A percentile compares a stretch with the other conserved stretches of the same genome.
Evolutionary conservation across 2,329 filamentous ascomycete genomes (phyloP).

Genomic region (Aspergillus hiratsukae): DNA sequence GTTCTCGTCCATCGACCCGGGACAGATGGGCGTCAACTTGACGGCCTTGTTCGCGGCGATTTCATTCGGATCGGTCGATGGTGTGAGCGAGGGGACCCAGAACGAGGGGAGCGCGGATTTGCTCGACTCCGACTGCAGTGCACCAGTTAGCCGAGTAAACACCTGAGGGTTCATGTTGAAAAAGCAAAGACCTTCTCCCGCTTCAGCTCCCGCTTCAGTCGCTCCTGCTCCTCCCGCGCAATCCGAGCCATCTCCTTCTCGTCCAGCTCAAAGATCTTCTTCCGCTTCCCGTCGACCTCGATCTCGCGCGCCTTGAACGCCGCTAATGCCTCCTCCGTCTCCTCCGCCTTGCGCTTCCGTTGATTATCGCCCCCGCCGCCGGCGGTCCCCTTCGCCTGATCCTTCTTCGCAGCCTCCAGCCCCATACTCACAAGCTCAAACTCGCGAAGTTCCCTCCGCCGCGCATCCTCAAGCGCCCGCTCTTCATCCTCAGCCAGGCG

Average conservation of each 20-base stretch:
- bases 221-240: conserved; percentile 63
- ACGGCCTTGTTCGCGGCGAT: conserved; percentile 55
- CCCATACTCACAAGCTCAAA: conserved; percentile 85
- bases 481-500: conserved; percentile 59
- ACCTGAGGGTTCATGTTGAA: background rate
- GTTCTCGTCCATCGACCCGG: conserved; percentile 62
- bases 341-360: conserved; percentile 28
- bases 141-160: background rate
- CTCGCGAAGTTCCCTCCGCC: conserved; percentile 66
- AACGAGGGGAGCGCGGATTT: conserved; percentile 76
- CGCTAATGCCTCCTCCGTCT: conserved; percentile 24
- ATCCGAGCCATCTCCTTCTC: conserved; percentile 70
- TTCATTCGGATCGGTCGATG: conserved; percentile 55
- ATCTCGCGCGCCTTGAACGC: conserved; percentile 37
- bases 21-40: conserved; percentile 71
- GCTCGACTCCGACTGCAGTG: conserved; percentile 45
- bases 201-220: conserved; percentile 65
- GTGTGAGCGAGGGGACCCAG: conserved; percentile 85
- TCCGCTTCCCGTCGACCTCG: conserved; percentile 48
- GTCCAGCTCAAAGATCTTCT: conserved; percentile 78
- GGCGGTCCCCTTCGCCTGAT: conserved; percentile 7
- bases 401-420: conserved; percentile 26
- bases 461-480: conserved; percentile 64
- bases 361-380: conserved; percentile 12
- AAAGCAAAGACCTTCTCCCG: conserved; percentile 58